These are phyloP conservation scores for Leptodermis oblonga DNA, from an alignment of 257 asterid species.

Conservation along the genomic window DNA sequence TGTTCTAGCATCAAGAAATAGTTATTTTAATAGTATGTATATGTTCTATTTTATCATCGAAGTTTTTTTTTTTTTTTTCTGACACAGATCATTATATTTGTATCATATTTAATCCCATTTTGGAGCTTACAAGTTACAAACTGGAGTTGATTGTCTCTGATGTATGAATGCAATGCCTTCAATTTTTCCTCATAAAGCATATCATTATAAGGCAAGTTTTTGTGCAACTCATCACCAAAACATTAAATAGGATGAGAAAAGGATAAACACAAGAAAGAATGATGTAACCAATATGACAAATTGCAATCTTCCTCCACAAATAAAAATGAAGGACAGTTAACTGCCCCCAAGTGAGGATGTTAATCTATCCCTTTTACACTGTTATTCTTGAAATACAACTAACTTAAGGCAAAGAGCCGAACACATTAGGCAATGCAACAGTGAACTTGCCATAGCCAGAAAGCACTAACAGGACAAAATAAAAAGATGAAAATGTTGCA, in stretches of 20 bases:
- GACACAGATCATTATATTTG: no score
- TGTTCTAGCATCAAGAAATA: no score
- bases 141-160: no score
- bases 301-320: not conserved
- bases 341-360: not conserved
- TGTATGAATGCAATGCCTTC: no score
- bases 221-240: not conserved
- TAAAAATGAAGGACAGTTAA: not conserved
- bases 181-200: no score
- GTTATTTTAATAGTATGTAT: no score
- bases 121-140: no score
- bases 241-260: not conserved
- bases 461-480: not conserved
- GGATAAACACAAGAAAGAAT: not conserved
- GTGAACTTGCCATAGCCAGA: not conserved
- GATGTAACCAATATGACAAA: not conserved
- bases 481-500: not conserved
- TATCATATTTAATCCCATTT: no score
- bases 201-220: no score
- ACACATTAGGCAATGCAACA: not conserved
- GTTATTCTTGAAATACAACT: constrained; percentile 6
- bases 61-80: no score
- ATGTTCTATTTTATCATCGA: no score
- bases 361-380: not conserved
- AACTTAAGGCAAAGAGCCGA: not conserved